A percentile compares a stretch with the other conserved stretches of the same genome.
Evolutionary conservation across 495 filamentous ascomycete species (phyloP).

Genomic region (Podospora bellae-mahoneyi): DNA sequence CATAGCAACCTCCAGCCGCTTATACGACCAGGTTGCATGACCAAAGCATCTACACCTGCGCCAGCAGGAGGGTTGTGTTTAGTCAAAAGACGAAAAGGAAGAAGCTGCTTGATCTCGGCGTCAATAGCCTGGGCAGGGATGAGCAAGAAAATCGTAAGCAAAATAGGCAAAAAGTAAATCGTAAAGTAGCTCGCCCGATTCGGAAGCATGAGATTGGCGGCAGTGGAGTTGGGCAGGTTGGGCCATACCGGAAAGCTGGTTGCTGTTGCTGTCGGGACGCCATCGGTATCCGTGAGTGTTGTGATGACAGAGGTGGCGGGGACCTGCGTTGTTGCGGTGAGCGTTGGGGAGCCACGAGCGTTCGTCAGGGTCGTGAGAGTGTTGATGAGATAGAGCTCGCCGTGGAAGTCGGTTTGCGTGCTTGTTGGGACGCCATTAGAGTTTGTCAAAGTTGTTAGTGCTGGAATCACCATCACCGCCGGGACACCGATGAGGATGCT

Average conservation of each 20-base stretch:
- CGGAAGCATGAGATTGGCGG: slow-evolving; percentile 5
- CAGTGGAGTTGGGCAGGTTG: slow-evolving; percentile 4
- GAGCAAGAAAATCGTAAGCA: slow-evolving; percentile 10
- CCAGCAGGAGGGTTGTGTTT: neutral
- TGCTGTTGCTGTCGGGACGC: slow-evolving; percentile 1
- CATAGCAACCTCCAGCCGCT: neutral
- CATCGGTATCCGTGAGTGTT: neutral
- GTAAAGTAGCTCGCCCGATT: slow-evolving; percentile 8
- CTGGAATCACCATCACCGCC: slow-evolving; percentile 1
- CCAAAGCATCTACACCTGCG: neutral
- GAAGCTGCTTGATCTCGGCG: slow-evolving; percentile 11
- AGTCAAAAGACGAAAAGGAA: slow-evolving; percentile 7
- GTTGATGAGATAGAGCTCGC: neutral
- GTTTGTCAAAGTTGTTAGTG: neutral
- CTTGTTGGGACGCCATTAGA: neutral
- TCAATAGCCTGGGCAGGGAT: slow-evolving; percentile 7
- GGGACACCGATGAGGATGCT: slow-evolving; percentile 8
- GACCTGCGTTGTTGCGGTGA: neutral
- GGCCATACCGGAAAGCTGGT: slow-evolving; percentile 13
- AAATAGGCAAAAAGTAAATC: slow-evolving; percentile 13
- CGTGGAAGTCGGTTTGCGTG: neutral
- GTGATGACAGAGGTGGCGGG: neutral
- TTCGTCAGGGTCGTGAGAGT: neutral
- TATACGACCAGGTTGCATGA: neutral
- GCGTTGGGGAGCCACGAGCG: neutral